These are phyloP conservation scores for Tripterygium wilfordii DNA, from an alignment of 177 flowering plant species.

Conservation along the genomic window DNA sequence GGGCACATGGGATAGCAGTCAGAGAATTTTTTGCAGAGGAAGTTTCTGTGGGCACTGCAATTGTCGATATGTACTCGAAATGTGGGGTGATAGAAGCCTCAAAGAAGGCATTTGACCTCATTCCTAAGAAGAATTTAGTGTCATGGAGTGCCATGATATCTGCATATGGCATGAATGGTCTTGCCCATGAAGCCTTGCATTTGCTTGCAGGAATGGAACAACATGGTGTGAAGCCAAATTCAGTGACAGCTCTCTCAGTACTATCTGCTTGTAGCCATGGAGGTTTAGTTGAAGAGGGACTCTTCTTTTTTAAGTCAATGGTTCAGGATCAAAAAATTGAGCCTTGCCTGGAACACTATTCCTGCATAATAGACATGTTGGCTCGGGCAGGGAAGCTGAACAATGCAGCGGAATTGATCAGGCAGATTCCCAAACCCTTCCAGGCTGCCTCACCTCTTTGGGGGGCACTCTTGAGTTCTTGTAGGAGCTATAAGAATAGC, in stretches of 20 bases:
- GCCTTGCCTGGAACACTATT: slow-evolving; percentile 58
- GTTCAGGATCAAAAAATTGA: slow-evolving; percentile 30
- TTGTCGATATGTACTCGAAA: slow-evolving; percentile 73
- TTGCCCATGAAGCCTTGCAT: slow-evolving; percentile 45
- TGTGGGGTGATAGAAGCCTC: slow-evolving; percentile 64
- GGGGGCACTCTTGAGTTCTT: slow-evolving; percentile 78
- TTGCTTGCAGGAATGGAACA: slow-evolving; percentile 46
- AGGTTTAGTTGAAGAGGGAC: slow-evolving; percentile 71
- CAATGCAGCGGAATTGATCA: slow-evolving; percentile 45
- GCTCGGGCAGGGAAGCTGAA: slow-evolving; percentile 62
- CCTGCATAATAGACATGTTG: slow-evolving; percentile 82
- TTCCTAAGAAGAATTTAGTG: slow-evolving; percentile 42
- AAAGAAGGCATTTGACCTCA: slow-evolving; percentile 54
- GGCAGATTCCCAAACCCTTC: slow-evolving; percentile 35
- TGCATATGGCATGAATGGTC: slow-evolving; percentile 69
- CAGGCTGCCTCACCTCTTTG: slow-evolving; percentile 45
- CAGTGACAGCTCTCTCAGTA: slow-evolving; percentile 53
- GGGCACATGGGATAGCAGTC: slow-evolving; percentile 68
- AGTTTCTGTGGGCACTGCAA: slow-evolving; percentile 65
- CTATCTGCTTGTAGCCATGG: slow-evolving; percentile 86
- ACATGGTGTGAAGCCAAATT: slow-evolving; percentile 51
- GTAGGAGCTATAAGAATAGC: slow-evolving; percentile 39
- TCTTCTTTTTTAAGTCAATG: slow-evolving; percentile 44
- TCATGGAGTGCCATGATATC: slow-evolving; percentile 78
- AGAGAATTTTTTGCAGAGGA: slow-evolving; percentile 43